Percentiles rank a stretch among this genome's conserved stretches.
phyloP scores from a whole-genome alignment of 2,329 filamentous ascomycete genomes.

The Thermoascus crustaceus region DNA sequence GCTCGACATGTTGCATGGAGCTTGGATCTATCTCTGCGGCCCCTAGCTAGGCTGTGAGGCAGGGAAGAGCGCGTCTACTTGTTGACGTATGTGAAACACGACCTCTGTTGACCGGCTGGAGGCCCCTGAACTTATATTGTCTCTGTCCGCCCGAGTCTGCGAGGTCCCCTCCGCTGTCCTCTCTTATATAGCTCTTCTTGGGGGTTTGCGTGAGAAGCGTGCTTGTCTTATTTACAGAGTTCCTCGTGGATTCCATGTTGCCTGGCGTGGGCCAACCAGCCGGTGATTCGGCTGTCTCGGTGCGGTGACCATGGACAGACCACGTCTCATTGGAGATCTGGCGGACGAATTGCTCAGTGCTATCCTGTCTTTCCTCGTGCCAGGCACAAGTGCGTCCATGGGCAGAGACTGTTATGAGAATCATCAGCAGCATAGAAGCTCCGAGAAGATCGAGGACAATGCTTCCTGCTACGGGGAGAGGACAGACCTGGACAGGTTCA shows the following conservation, averaged over 20 bases:
- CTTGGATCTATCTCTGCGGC: too few relatives aligned
- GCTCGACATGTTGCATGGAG: too few relatives aligned
- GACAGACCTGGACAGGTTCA: conserved; percentile 32
- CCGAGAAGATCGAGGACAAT: conserved; percentile 5
- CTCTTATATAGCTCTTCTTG: too few relatives aligned
- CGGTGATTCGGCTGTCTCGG: conserved; percentile 24
- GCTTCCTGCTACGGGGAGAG: conserved; percentile 18
- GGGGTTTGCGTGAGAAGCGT: too few relatives aligned
- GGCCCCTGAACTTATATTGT: too few relatives aligned
- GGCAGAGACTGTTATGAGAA: conserved; percentile 9
- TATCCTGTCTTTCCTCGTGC: conserved; percentile 23
- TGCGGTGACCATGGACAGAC: conserved; percentile 24
- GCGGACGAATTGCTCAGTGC: conserved; percentile 30
- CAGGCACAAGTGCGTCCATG: conserved; percentile 11
- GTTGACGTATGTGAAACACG: too few relatives aligned
- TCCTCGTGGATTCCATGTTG: conserved; percentile 8
- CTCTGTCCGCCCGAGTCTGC: too few relatives aligned
- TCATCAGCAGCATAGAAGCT: conserved; percentile 4
- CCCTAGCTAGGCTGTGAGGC: too few relatives aligned
- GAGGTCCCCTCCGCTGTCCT: too few relatives aligned
- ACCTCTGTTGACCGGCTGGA: too few relatives aligned
- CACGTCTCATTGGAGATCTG: conserved; percentile 25
- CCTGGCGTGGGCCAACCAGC: conserved; percentile 17
- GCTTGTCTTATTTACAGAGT: too few relatives aligned
- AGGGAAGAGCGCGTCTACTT: too few relatives aligned